phyloP scores from a whole-genome alignment of 176 grass and related monocot species.

The Phyllostachys edulis region DNA sequence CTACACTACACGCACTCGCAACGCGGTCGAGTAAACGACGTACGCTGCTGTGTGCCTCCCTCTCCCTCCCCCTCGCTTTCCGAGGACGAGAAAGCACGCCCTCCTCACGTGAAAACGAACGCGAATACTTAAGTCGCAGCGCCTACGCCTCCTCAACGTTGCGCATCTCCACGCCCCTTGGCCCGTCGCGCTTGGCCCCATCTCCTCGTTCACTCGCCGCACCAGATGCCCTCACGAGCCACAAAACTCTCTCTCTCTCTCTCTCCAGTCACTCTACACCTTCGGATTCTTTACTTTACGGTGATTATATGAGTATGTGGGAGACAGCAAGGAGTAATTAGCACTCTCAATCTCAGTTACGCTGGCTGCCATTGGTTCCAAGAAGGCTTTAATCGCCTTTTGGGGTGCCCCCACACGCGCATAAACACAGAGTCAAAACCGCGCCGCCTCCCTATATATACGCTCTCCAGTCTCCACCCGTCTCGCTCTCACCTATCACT shows the following conservation, averaged over 20 bases:
- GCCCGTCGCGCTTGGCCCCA: conserved; percentile 64
- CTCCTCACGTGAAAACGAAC: conserved; percentile 14
- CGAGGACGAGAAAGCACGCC: background rate
- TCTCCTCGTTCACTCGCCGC: conserved; percentile 40
- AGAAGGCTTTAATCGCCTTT: conserved; percentile 31
- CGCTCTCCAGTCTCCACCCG: conserved; percentile 2
- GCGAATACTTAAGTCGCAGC: background rate
- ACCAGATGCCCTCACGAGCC: conserved; percentile 36
- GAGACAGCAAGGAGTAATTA: conserved; percentile 17
- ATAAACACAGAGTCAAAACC: conserved; percentile 41
- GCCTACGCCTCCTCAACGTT: conserved; percentile 5
- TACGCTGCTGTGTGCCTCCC: background rate
- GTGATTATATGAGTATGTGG: background rate
- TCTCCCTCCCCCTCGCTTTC: background rate
- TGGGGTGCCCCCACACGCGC: conserved; percentile 9
- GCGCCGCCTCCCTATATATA: conserved; percentile 49
- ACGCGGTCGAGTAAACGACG: background rate
- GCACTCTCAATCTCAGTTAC: background rate
- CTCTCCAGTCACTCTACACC: background rate
- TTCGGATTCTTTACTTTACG: conserved; percentile 11
- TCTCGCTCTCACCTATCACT: conserved; percentile 7
- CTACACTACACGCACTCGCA: background rate
- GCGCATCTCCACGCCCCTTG: conserved; percentile 74
- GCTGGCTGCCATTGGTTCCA: conserved; percentile 36
- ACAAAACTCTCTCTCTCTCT: background rate